Conservation (phyloP, 495 filamentous ascomycete genomes). For the Arthonia radiata region DNA sequence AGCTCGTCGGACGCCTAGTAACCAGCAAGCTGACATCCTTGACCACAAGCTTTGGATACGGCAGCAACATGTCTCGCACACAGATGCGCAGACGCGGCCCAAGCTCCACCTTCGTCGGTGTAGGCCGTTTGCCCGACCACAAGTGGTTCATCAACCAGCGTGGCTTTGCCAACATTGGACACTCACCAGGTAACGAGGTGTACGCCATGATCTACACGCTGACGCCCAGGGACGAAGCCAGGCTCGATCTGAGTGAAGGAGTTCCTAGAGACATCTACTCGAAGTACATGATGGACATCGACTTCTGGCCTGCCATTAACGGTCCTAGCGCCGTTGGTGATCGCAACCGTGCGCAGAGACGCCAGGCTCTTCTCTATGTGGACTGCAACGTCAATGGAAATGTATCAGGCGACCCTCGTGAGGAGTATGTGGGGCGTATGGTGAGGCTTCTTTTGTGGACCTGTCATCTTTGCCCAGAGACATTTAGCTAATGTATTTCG, state of each 20-base stretch:
- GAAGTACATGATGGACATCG: conserved; percentile 14
- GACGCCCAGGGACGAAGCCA: conserved; percentile 16
- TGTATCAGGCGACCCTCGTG: conserved; percentile 22
- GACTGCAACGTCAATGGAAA: conserved; percentile 19
- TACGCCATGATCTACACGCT: conserved; percentile 30
- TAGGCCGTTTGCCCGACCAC: conserved; percentile 25
- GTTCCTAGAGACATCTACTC: conserved; percentile 30
- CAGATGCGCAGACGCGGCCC: conserved; percentile 43
- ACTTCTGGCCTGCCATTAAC: conserved; percentile 21
- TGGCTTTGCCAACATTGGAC: conserved; percentile 56
- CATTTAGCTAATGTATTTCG: too few relatives aligned
- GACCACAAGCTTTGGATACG: conserved; percentile 59
- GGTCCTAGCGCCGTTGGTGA: conserved; percentile 1
- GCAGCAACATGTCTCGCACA: conserved; percentile 39
- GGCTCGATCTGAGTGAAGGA: conserved; percentile 30
- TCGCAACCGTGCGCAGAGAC: conserved; percentile 2
- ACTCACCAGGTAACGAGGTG: too few relatives aligned
- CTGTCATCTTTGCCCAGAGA: too few relatives aligned
- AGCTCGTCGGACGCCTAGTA: too few relatives aligned
- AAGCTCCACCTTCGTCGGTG: conserved; percentile 20
- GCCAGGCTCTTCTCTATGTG: conserved; percentile 29
- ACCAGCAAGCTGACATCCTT: too few relatives aligned
- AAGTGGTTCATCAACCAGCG: conserved; percentile 40
- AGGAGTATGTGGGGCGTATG: conserved; percentile 43
- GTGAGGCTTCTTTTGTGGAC: too few relatives aligned